phyloP scores from a whole-genome alignment of 768 basidiomycete species.

The Naganishia randhawae region DNA sequence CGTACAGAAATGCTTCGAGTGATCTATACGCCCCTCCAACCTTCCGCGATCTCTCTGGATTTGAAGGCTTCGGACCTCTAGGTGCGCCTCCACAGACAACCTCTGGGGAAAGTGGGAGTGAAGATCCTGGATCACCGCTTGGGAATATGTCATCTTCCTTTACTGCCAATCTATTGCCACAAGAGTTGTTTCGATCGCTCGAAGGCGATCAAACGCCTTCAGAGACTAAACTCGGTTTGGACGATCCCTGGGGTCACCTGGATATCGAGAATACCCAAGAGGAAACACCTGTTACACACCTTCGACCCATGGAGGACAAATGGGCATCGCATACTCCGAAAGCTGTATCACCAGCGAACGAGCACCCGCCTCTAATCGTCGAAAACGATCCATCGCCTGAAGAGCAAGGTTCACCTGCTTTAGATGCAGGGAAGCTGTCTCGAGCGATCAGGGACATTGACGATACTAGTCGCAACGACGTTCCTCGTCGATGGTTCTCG shows the following conservation, averaged over 20 bases:
- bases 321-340: constrained; percentile 25
- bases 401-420: constrained; percentile 1
- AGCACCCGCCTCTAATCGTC: not conserved
- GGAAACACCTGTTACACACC: constrained; percentile 6
- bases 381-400: not conserved
- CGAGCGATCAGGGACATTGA: constrained; percentile 8
- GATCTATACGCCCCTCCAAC: constrained; percentile 10
- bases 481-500: constrained; percentile 44
- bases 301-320: constrained; percentile 26
- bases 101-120: constrained; percentile 11
- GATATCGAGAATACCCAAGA: not conserved
- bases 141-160: constrained; percentile 49
- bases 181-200: constrained; percentile 49
- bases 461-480: not conserved
- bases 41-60: constrained; percentile 45
- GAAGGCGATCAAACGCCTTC: constrained; percentile 46
- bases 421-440: constrained; percentile 6
- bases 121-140: constrained; percentile 50
- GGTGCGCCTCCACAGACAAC: constrained; percentile 20
- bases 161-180: constrained; percentile 49
- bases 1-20: constrained; percentile 4
- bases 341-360: constrained; percentile 9
- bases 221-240: constrained; percentile 29
- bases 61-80: constrained; percentile 50
- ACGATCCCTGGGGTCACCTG: constrained; percentile 8